phyloP scores from a whole-genome alignment of 441 rosid species.

The Brassica balearica region DNA sequence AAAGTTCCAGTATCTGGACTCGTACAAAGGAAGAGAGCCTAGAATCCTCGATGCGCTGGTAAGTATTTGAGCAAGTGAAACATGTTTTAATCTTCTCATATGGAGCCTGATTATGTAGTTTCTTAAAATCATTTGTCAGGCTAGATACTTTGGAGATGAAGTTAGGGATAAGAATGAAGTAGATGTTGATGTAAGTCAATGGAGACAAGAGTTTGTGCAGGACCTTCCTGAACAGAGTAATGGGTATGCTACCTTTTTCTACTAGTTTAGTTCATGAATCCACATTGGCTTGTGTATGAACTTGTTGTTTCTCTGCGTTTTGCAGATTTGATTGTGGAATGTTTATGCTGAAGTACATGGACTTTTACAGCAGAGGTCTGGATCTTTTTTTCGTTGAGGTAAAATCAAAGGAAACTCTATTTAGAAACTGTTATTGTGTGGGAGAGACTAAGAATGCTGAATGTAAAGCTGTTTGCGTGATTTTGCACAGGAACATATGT shows the following conservation, averaged over 20 bases:
- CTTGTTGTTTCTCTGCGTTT: constrained; percentile 6
- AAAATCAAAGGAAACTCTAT: background rate
- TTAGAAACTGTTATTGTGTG: constrained; percentile 4
- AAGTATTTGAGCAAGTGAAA: constrained; percentile 36
- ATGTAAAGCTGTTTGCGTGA: constrained; percentile 14
- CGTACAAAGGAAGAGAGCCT: constrained; percentile 79
- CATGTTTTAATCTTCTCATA: background rate
- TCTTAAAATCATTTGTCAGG: constrained; percentile 59
- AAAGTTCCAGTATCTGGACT: constrained; percentile 97
- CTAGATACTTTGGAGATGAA: constrained; percentile 81
- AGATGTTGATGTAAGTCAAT: constrained; percentile 63
- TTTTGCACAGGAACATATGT: constrained; percentile 73
- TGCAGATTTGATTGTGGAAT: constrained; percentile 90
- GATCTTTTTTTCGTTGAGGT: constrained; percentile 90
- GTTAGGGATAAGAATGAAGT: constrained; percentile 77
- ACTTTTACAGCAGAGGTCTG: constrained; percentile 84
- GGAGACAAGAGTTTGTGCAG: constrained; percentile 79
- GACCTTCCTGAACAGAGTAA: constrained; percentile 91
- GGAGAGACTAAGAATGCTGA: constrained; percentile 9
- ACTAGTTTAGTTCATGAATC: too few species aligned
- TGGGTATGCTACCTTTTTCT: too few species aligned
- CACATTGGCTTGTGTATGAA: constrained; percentile 10
- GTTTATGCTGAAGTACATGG: constrained; percentile 94
- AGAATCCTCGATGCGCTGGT: constrained; percentile 72
- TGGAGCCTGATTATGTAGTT: constrained; percentile 11